Evolutionary conservation across 2,329 filamentous ascomycete species (phyloP).

Genomic region (Aspergillus phoenicis): DNA sequence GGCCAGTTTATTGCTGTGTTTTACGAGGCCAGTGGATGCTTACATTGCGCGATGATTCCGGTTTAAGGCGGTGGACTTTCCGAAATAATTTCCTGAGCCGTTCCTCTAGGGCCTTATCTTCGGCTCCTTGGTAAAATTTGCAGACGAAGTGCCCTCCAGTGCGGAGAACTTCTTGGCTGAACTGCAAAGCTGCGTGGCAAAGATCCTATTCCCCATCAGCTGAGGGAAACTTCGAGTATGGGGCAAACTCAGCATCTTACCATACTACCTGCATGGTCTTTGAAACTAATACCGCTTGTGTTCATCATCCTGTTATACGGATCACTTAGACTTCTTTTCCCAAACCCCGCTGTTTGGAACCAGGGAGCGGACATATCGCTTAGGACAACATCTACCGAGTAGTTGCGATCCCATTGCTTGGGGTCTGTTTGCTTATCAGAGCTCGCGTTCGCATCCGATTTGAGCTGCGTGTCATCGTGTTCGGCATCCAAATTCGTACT

Average conservation of each 20-base stretch:
- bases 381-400: constrained; percentile 79
- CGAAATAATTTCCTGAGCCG: constrained; percentile 75
- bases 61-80: constrained; percentile 84
- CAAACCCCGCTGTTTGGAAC: constrained; percentile 76
- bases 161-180: constrained; percentile 81
- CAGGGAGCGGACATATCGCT: constrained; percentile 99
- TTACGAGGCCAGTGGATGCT: constrained; percentile 1
- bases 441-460: constrained; percentile 1
- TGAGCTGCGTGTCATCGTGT: neutral
- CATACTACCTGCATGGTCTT: constrained; percentile 93
- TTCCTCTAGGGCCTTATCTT: constrained; percentile 78
- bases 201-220: constrained; percentile 66
- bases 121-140: constrained; percentile 92
- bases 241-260: constrained; percentile 55
- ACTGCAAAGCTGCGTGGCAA: constrained; percentile 79
- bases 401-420: neutral
- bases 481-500: constrained; percentile 7
- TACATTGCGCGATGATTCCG: constrained; percentile 85
- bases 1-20: neutral
- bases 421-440: neutral
- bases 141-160: constrained; percentile 88
- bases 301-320: constrained; percentile 99
- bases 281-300: constrained; percentile 82
- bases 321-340: constrained; percentile 89
- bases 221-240: neutral